phyloP scores from a whole-genome alignment of 2,329 filamentous ascomycete genomes.

The Clarireedia paspali region DNA sequence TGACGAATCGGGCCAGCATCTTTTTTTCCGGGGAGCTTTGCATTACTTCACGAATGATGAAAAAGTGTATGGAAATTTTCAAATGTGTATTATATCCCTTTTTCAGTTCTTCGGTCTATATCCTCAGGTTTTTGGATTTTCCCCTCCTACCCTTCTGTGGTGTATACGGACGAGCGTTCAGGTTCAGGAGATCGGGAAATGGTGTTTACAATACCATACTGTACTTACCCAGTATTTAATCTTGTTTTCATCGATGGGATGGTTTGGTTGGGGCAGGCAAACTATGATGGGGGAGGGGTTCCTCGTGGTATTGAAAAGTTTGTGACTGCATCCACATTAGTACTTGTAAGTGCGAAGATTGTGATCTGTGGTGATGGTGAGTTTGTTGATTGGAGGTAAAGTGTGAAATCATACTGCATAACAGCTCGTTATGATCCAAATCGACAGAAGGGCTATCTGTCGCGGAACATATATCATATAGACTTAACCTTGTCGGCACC shows the following conservation, averaged over 20 bases:
- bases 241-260: too few relatives aligned
- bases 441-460: too few relatives aligned
- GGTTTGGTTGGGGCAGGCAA: too few relatives aligned
- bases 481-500: too few relatives aligned
- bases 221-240: not conserved
- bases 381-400: too few relatives aligned
- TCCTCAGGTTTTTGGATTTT: not conserved
- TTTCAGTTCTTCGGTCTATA: conserved; percentile 4
- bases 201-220: too few relatives aligned
- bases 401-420: too few relatives aligned
- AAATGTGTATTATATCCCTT: conserved; percentile 10
- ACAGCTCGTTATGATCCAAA: too few relatives aligned
- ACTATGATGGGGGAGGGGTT: not conserved
- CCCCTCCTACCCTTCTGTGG: not conserved
- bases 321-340: too few relatives aligned
- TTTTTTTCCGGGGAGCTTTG: not conserved
- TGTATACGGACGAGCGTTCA: not conserved
- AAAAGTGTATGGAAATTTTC: conserved; percentile 1
- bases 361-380: too few relatives aligned
- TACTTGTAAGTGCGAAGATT: too few relatives aligned
- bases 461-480: too few relatives aligned
- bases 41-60: conserved; percentile 3
- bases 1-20: not conserved
- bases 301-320: not conserved
- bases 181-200: not conserved